Conservation (phyloP, 768 basidiomycete species). For the Cyathus striatus region DNA sequence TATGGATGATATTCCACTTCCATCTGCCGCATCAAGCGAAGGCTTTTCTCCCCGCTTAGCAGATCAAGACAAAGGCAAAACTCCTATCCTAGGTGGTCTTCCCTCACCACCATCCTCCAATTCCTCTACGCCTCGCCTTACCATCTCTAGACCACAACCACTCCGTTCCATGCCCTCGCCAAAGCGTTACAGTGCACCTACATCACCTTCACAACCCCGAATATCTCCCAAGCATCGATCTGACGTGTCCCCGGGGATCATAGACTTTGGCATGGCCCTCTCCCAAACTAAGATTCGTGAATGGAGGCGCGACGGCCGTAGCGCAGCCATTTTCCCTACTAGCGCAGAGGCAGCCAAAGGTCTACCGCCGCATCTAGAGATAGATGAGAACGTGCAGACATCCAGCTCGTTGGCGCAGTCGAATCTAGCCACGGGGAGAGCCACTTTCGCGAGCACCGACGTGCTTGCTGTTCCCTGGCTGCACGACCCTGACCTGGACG, state of each 20-base stretch:
- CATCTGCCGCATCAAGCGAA: slow-evolving; percentile 1
- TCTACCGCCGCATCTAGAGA: too few species aligned
- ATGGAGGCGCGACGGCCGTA: neutral
- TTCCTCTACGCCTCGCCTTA: neutral
- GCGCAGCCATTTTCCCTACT: neutral
- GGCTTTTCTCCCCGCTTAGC: neutral
- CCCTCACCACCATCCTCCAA: neutral
- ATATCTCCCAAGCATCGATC: too few species aligned
- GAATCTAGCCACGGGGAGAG: too few species aligned
- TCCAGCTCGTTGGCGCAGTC: too few species aligned
- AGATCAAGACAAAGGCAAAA: neutral
- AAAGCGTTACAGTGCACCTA: neutral
- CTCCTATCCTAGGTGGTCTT: neutral
- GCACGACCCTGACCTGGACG: neutral
- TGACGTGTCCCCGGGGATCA: too few species aligned
- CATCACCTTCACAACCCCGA: neutral
- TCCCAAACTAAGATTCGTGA: neutral
- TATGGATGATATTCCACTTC: slow-evolving; percentile 8
- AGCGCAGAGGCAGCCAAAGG: neutral
- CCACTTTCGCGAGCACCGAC: neutral
- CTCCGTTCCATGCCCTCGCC: too few species aligned
- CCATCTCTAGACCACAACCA: neutral
- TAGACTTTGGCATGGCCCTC: neutral
- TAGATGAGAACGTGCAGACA: too few species aligned
- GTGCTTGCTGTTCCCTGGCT: neutral